These are phyloP conservation scores for Rhodamnia argentea DNA, from an alignment of 345 rosid species.

Conservation along the genomic window DNA sequence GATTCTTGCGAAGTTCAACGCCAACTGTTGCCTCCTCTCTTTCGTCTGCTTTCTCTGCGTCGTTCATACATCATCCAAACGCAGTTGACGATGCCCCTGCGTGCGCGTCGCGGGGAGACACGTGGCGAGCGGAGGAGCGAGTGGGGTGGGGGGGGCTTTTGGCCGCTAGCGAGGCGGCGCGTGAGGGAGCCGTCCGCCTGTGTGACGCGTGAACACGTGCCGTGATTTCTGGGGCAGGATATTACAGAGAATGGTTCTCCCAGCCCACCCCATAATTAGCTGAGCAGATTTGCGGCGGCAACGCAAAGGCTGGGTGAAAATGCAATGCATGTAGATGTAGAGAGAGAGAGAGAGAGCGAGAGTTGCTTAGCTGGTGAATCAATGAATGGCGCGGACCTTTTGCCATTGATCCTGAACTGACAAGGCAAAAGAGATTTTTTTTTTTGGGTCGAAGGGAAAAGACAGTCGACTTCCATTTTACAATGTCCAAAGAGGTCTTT, in stretches of 20 bases:
- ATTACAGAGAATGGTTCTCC: neutral
- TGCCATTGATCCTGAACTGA: neutral
- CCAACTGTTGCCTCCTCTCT: neutral
- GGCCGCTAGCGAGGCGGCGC: conserved; percentile 7
- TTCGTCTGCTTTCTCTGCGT: neutral
- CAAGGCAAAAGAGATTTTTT: neutral
- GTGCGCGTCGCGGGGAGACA: neutral
- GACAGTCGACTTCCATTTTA: neutral
- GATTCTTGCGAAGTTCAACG: neutral
- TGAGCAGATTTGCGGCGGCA: neutral
- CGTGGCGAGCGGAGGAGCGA: conserved; percentile 16
- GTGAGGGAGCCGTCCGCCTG: conserved; percentile 9
- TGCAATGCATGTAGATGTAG: neutral
- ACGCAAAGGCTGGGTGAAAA: neutral
- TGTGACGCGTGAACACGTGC: conserved; percentile 36
- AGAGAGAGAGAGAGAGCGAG: neutral
- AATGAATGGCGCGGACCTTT: neutral
- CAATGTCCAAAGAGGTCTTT: neutral
- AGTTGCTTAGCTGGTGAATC: neutral
- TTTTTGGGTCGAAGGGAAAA: neutral
- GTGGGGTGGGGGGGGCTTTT: conserved; percentile 4
- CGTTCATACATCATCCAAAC: neutral
- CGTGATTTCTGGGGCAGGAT: conserved; percentile 5
- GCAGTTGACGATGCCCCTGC: neutral
- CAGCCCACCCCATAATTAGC: neutral